Base-by-base conservation (phyloP, 225 moss, liverwort and hornwort species). In the Takakia lepidozioides region DNA sequence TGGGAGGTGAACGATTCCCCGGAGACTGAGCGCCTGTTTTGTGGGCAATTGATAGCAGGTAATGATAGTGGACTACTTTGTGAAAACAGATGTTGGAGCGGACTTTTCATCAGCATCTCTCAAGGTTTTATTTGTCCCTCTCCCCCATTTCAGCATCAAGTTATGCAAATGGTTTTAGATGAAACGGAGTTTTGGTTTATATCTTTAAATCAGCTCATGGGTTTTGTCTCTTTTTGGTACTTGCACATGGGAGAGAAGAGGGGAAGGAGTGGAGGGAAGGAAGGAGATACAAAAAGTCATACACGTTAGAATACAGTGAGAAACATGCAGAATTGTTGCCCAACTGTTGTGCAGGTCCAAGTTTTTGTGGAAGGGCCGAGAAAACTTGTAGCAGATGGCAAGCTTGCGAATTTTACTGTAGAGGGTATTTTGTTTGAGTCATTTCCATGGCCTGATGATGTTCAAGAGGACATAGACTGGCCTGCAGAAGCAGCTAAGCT, bases 1-100 rank as follows among this genome's bases (percentile, higher is more conserved):
- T 22, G 47, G 46, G 15, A n/a, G n/a, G n/a, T n/a, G n/a, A n/a
- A n/a, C n/a, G n/a, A n/a, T n/a, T n/a, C n/a, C n/a, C n/a, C n/a
- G n/a, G n/a, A n/a, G n/a, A n/a, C n/a, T 44, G 43, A 8, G 9
- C 20, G 8, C 20, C 8, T 16, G 20, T 7, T 16, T 6, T 19
- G 19, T 59, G 46, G 53, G 25, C 43, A 39, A 42, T 55, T 32
- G 28, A 16, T 25, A 63, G 65, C 81, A 93, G 93, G 76, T 89
- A 35, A 93, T 98, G 98, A 74, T 98, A 55, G 82, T 82, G 35
- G 98, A 98, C 63, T 98, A 91, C 48, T 91, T 81, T 25, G 65
- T 87, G 19, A 80, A 67, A 39, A 87, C 91, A 35, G 49, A 54
- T 35, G 59, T 98, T 23, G 58, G 29, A 54, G 49, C 61, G 22